phyloP scores from a whole-genome alignment of 2,329 filamentous ascomycete species.

The Tolypocladium ophioglossoides region DNA sequence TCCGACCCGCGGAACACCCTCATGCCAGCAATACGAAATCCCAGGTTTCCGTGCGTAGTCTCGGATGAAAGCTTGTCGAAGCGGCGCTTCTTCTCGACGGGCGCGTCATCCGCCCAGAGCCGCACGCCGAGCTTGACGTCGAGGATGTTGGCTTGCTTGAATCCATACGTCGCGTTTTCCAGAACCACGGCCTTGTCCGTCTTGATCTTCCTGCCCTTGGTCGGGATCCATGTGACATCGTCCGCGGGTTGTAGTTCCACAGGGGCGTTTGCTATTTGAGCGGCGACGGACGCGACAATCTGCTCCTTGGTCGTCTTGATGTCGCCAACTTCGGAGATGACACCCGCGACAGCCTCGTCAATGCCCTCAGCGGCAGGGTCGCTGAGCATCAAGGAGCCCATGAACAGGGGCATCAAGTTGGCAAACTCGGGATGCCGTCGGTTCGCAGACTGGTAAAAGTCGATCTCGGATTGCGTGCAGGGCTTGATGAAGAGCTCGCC shows the following conservation, averaged over 20 bases:
- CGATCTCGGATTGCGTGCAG: slow-evolving; percentile 74
- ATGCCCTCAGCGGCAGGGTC: slow-evolving; percentile 38
- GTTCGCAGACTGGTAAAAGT: slow-evolving; percentile 72
- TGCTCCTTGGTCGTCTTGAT: slow-evolving; percentile 21
- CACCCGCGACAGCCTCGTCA: slow-evolving; percentile 34
- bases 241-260: slow-evolving; percentile 5
- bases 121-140: slow-evolving; percentile 85
- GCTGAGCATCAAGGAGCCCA: slow-evolving; percentile 68
- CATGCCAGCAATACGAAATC: slow-evolving; percentile 58
- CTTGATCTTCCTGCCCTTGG: slow-evolving; percentile 49
- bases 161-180: slow-evolving; percentile 74
- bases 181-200: slow-evolving; percentile 76
- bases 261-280: slow-evolving; percentile 17
- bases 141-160: slow-evolving; percentile 76
- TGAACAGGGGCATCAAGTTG: slow-evolving; percentile 72
- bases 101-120: slow-evolving; percentile 71
- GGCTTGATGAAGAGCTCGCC: slow-evolving; percentile 91
- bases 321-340: slow-evolving; percentile 27
- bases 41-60: slow-evolving; percentile 49
- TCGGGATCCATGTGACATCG: slow-evolving; percentile 33
- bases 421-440: slow-evolving; percentile 61
- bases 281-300: slow-evolving; percentile 20
- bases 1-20: slow-evolving; percentile 48
- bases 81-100: slow-evolving; percentile 44
- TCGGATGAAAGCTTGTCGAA: slow-evolving; percentile 48